phyloP scores from a whole-genome alignment of 306 rosid genomes.

The Geum urbanum region DNA sequence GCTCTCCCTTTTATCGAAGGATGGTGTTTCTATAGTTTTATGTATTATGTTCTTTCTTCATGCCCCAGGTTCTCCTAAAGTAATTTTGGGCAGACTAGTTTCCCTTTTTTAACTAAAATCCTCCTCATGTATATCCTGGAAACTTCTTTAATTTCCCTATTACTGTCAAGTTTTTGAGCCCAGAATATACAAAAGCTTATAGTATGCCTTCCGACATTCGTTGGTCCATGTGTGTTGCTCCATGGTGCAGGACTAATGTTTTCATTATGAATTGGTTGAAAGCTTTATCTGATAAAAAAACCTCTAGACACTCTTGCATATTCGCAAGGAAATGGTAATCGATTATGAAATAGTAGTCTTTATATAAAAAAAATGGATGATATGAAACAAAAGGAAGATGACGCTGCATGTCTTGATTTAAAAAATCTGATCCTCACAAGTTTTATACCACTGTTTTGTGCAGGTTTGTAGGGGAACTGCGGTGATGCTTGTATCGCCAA shows the following conservation, averaged over 20 bases:
- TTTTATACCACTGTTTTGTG: slow-evolving; percentile 13
- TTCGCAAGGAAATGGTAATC: background rate
- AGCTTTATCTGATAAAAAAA: background rate
- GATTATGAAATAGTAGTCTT: background rate
- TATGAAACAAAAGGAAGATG: background rate
- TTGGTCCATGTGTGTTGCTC: background rate
- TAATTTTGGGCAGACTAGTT: background rate
- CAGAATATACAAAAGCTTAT: background rate
- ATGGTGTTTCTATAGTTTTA: background rate
- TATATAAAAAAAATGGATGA: background rate
- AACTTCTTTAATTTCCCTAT: background rate
- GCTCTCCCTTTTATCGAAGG: background rate
- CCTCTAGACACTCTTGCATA: background rate
- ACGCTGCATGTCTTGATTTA: background rate
- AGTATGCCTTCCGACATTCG: background rate
- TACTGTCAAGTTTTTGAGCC: background rate
- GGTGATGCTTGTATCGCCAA: slow-evolving; percentile 97
- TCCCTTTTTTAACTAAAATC: background rate
- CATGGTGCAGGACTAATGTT: background rate
- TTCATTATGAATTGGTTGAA: background rate
- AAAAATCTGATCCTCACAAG: background rate
- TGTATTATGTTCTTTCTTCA: background rate
- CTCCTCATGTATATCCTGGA: background rate
- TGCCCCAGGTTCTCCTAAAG: background rate
- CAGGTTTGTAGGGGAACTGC: slow-evolving; percentile 99